Conservation (phyloP, 768 basidiomycete genomes). For the Dioszegia aurantiaca region DNA sequence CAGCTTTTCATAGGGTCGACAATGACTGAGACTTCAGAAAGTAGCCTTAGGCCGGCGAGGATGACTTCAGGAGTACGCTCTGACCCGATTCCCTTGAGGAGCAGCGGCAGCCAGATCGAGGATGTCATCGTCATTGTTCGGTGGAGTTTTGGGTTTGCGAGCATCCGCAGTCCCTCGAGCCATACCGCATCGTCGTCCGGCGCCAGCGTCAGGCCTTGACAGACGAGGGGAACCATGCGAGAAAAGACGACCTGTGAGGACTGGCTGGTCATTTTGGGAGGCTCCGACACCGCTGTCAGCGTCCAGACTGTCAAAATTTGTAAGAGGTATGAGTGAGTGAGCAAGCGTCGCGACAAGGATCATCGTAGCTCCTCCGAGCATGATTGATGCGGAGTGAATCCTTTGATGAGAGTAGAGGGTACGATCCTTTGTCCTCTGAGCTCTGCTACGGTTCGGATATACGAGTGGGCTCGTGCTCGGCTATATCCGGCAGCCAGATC, state of each 20-base stretch:
- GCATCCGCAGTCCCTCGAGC: slow-evolving; percentile 38
- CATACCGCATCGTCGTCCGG: slow-evolving; percentile 34
- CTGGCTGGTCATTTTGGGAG: slow-evolving; percentile 26
- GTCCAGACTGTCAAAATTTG: not conserved
- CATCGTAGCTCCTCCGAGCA: not conserved
- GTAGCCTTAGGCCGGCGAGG: slow-evolving; percentile 21
- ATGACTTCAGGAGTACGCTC: slow-evolving; percentile 28
- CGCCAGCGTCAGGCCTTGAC: slow-evolving; percentile 38
- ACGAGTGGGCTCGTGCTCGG: not conserved
- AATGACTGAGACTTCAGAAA: slow-evolving; percentile 26
- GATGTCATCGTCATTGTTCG: slow-evolving; percentile 29
- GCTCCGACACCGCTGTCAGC: not conserved
- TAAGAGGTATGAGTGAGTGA: no score
- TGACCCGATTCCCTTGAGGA: slow-evolving; percentile 35
- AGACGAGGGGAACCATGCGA: slow-evolving; percentile 45
- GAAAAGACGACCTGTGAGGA: slow-evolving; percentile 37
- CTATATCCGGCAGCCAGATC: not conserved
- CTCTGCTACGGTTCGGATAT: not conserved
- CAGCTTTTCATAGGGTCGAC: slow-evolving; percentile 42
- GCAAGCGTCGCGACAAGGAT: no score
- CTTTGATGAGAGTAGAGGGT: not conserved
- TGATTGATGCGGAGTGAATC: not conserved
- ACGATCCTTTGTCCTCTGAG: slow-evolving; percentile 8
- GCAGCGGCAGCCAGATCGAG: slow-evolving; percentile 44
- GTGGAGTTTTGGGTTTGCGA: slow-evolving; percentile 31